These are phyloP conservation scores for Microthlaspi erraticum DNA, from an alignment of 345 rosid species.

Conservation along the genomic window DNA sequence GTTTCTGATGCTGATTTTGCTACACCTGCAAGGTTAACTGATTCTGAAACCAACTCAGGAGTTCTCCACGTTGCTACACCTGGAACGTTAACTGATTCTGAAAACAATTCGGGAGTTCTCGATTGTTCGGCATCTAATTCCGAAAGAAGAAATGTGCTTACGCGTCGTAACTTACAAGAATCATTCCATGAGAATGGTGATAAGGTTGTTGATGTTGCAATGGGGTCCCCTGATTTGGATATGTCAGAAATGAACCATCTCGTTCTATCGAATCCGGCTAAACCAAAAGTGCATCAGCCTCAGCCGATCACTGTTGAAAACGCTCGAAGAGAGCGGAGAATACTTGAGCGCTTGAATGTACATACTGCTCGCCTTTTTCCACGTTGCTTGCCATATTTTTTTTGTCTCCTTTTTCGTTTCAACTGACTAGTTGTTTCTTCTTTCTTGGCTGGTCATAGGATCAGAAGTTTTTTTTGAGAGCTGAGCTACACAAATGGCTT, in stretches of 20 bases:
- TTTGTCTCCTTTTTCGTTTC: conserved; percentile 9
- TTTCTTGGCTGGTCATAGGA: conserved; percentile 53
- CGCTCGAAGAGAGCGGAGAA: conserved; percentile 80
- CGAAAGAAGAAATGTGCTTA: conserved; percentile 40
- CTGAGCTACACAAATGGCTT: conserved; percentile 85
- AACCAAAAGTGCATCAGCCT: conserved; percentile 49
- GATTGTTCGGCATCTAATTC: conserved; percentile 44
- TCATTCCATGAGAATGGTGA: conserved; percentile 44
- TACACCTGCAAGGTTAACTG: conserved; percentile 47
- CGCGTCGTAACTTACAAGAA: conserved; percentile 50
- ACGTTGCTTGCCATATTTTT: neutral
- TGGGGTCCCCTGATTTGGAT: conserved; percentile 48
- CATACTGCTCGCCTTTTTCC: conserved; percentile 23
- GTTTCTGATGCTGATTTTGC: conserved; percentile 48
- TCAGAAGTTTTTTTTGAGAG: conserved; percentile 75
- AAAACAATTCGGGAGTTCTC: conserved; percentile 49
- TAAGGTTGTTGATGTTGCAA: conserved; percentile 44
- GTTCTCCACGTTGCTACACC: conserved; percentile 45
- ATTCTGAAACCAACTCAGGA: conserved; percentile 48
- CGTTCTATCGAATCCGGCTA: conserved; percentile 41
- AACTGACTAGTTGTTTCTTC: conserved; percentile 33
- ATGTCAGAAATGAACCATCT: conserved; percentile 47
- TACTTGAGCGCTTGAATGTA: conserved; percentile 78
- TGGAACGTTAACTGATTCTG: conserved; percentile 42
- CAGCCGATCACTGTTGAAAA: conserved; percentile 63